Percentiles rank a stretch among this genome's conserved stretches.
phyloP scores from a whole-genome alignment of 2,329 filamentous ascomycete species.

The Alternaria ethzedia region DNA sequence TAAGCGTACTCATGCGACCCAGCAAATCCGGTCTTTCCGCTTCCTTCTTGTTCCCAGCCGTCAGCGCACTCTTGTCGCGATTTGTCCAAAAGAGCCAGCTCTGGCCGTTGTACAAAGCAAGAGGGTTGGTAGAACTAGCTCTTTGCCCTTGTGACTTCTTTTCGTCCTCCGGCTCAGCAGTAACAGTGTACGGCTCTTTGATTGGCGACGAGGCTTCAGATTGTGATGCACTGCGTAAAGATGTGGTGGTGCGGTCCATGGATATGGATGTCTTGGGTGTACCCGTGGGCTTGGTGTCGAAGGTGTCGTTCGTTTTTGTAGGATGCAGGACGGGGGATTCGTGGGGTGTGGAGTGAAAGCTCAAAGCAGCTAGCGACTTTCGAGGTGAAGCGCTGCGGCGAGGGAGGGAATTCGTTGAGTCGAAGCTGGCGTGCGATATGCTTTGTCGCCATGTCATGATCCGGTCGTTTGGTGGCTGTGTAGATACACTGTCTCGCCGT shows the following conservation, averaged over 20 bases:
- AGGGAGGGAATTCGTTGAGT: slow-evolving; percentile 39
- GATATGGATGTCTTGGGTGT: slow-evolving; percentile 33
- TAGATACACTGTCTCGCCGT: slow-evolving; percentile 54
- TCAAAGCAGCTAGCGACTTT: slow-evolving; percentile 46
- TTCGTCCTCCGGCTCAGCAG: slow-evolving; percentile 14
- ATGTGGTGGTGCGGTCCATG: slow-evolving; percentile 6
- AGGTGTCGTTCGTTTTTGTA: slow-evolving; percentile 13
- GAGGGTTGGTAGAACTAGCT: slow-evolving; percentile 45
- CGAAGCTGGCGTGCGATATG: slow-evolving; percentile 61
- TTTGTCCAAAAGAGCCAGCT: slow-evolving; percentile 63
- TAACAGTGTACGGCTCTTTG: slow-evolving; percentile 2
- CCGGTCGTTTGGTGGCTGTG: slow-evolving; percentile 68
- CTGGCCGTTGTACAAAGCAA: slow-evolving; percentile 59
- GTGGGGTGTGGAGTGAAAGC: slow-evolving; percentile 17
- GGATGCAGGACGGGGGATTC: slow-evolving; percentile 30
- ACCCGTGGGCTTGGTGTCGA: slow-evolving; percentile 18
- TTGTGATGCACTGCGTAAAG: slow-evolving; percentile 15
- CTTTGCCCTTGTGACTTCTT: background rate
- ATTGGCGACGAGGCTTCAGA: slow-evolving; percentile 13
- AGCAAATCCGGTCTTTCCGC: slow-evolving; percentile 39
- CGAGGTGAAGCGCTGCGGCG: slow-evolving; percentile 57
- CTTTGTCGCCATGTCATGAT: slow-evolving; percentile 89
- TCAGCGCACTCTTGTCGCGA: slow-evolving; percentile 1
- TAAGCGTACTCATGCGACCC: slow-evolving; percentile 56
- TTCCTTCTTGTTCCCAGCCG: background rate